Evolutionary conservation across 768 basidiomycete genomes (phyloP), one percentile per base, ranked within the genome.

Genomic region (Leucosporidium scottii): DNA sequence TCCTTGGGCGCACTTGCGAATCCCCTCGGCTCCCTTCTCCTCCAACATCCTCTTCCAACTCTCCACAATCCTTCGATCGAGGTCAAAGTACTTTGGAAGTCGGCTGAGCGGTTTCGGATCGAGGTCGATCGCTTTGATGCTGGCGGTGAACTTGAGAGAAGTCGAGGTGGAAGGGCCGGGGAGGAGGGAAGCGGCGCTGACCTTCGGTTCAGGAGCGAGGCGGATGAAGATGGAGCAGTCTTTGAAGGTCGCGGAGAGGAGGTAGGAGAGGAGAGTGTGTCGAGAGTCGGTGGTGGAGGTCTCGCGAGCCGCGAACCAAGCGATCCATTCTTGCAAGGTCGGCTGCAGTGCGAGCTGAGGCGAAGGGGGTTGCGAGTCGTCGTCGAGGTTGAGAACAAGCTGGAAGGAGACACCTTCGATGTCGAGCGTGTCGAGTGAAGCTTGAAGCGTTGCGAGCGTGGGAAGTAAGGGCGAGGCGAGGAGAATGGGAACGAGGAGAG

Each of bases 181-280:
- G 34, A 36, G 34, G 12, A 12, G 6, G 12, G 39, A 34, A 10
- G 5, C 34, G 34, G 34, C 58, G 8, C 61, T 23, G 15, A n/a
- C 31, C 21, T 0, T 13, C 21, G 39, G 28, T 21, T 59, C 53
- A 59, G 58, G 74, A 15, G 61, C 31, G 39, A 80, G 68, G 27
- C 81, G 79, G 48, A 87, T 68, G 62, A 88, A 84, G 62, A 88
- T 66, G 0, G 93, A 96, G 79, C 94, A 99, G 78, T 99, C 94
- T 77, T 99, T 99, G 83, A 99, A 92, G 9, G 90, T 89, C 30
- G 91, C 91, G 7, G 91, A 91, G 61, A 97, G 86, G 27, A 92
- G 80, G 77, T 90, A 90, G 12, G 89, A 87, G 57, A 89, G 79
- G 51, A 86, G 75, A 71, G 87, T 84, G 72, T 17, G 8, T 88